Evolutionary conservation across 2,329 filamentous ascomycete species (phyloP), one percentile per base, ranked within the genome.

Genomic region (Aspergillus versicolor): DNA sequence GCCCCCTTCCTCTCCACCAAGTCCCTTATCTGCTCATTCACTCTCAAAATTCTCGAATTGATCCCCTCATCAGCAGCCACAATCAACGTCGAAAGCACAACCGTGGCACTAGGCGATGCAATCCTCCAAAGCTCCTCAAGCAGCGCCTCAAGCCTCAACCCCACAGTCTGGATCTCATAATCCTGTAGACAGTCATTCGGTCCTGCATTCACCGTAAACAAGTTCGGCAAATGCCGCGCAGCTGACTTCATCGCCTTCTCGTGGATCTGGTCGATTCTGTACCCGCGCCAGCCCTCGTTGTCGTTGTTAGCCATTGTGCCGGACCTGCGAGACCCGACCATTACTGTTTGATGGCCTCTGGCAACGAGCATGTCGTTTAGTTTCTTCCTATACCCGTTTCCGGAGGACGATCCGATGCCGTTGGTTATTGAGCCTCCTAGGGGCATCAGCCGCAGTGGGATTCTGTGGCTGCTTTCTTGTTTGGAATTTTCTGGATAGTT

Each of bases 361-460:
- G 27, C 8, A 4, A 4, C 8, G 9, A 30, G 27, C 9, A 30
- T 30, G 27, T 30, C 27, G 3, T 30, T 30, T 11, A 30, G 27
- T 30, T 30, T 11, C 3, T 60, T 56, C 4, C 61, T 56, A 34
- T 61, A 63, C 3, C 59, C 61, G 41, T 63, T 61, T 4, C 56
- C 52, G 22, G 37, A 34, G 3, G 55, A 34, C 2, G 61, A 63
- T 8, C 37, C 24, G 3, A 50, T 34, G 7, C 61, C 61, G 41
- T 50, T 61, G 13, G 59, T 61, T 15, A 63, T 57, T 3, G 61
- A 61, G 15, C 56, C 61, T 1, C 61, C 61, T 8, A 63, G 24
- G 13, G 56, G 57, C 11, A 58, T 41, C 6, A 58, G 43, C 7
- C 56, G 24, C 40, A 54, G 37, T 5, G 37, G 48, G 3, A 49